These are phyloP conservation scores for Penicillium riverlandense DNA, from an alignment of 495 filamentous ascomycete genomes.

Conservation along the genomic window DNA sequence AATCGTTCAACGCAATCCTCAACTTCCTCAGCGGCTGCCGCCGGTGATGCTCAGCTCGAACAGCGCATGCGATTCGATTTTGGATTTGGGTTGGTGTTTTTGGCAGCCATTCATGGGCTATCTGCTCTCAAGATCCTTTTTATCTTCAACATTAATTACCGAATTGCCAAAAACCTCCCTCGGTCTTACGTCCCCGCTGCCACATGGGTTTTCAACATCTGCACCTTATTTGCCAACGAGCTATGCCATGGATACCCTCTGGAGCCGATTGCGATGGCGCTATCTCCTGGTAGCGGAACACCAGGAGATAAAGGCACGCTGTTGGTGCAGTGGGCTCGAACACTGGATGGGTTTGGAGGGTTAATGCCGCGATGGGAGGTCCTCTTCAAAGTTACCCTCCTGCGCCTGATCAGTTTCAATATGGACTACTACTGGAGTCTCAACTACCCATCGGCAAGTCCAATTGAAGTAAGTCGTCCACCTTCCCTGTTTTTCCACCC, in stretches of 20 bases:
- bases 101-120: conserved; percentile 74
- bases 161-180: conserved; percentile 63
- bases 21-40: conserved; percentile 28
- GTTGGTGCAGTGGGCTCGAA: conserved; percentile 50
- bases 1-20: conserved; percentile 6
- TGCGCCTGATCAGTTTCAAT: conserved; percentile 93
- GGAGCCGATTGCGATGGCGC: conserved; percentile 46
- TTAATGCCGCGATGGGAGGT: conserved; percentile 87
- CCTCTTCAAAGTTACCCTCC: conserved; percentile 91
- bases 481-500: no score
- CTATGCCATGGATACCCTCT: conserved; percentile 70
- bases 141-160: conserved; percentile 78
- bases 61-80: conserved; percentile 81
- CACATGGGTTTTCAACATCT: conserved; percentile 95
- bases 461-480: conserved; percentile 68
- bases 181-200: conserved; percentile 57
- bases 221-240: conserved; percentile 84
- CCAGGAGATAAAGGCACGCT: conserved; percentile 23
- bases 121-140: conserved; percentile 73
- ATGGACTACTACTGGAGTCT: conserved; percentile 94
- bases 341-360: conserved; percentile 71
- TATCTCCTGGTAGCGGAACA: conserved; percentile 28
- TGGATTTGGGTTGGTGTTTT: conserved; percentile 70
- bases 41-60: conserved; percentile 60
- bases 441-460: conserved; percentile 53